Conservation (phyloP, 2,329 filamentous ascomycete genomes). For the Ceratocystis huliohia region DNA sequence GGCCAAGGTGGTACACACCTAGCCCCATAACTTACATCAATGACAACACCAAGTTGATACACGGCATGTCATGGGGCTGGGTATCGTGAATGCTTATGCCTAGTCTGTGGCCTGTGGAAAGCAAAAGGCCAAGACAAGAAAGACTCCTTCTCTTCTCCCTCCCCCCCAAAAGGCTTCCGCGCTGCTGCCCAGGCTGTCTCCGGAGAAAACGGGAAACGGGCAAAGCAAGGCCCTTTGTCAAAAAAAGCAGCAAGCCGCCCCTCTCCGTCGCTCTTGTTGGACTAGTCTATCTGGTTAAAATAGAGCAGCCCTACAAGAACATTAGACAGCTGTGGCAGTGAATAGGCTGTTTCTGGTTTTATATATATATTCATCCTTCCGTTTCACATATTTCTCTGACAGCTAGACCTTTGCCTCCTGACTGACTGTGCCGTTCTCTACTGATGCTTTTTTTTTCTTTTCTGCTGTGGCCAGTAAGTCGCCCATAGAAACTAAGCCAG, state of each 20-base stretch:
- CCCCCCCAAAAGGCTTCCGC: background rate
- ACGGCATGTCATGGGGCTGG: background rate
- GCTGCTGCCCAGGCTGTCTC: background rate
- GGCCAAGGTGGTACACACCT: background rate
- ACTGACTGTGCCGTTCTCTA: background rate
- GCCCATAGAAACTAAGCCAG: background rate
- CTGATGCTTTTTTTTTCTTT: background rate
- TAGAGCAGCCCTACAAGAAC: constrained; percentile 3
- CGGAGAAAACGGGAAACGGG: background rate
- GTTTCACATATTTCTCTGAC: background rate
- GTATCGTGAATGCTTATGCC: background rate
- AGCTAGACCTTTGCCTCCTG: background rate
- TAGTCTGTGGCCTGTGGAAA: no score
- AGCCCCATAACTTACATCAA: background rate
- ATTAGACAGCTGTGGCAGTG: background rate
- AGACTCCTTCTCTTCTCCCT: background rate
- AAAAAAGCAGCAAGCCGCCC: background rate
- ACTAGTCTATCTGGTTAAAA: background rate
- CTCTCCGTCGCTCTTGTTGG: background rate
- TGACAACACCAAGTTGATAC: background rate
- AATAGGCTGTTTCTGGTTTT: background rate
- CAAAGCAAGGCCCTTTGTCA: background rate
- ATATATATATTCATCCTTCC: background rate
- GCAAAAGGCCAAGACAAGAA: background rate
- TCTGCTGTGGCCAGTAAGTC: background rate